Percentiles rank a stretch among this genome's conserved stretches.
These are phyloP conservation scores for Aquilaria yunnanensis DNA, from an alignment of 345 rosid genomes.

Conservation along the genomic window DNA sequence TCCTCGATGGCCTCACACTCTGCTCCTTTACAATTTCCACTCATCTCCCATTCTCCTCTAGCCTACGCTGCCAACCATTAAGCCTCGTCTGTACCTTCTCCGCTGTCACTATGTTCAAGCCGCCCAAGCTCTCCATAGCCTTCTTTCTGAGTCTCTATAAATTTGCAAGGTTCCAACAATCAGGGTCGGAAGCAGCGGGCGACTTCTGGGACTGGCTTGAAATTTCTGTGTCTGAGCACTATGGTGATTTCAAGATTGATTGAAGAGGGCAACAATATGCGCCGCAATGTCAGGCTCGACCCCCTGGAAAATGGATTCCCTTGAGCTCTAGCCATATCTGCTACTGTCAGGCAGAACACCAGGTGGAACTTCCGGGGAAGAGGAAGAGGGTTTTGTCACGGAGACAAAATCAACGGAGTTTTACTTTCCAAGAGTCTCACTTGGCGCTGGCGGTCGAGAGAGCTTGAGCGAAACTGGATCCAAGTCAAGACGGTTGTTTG, in stretches of 20 bases:
- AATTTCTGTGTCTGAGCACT: slow-evolving; percentile 83
- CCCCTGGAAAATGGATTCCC: slow-evolving; percentile 69
- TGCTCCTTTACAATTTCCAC: no score
- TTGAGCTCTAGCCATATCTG: slow-evolving; percentile 91
- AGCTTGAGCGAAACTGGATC: slow-evolving; percentile 53
- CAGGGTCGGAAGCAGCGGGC: slow-evolving; percentile 34
- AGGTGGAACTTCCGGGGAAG: slow-evolving; percentile 28
- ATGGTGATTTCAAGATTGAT: slow-evolving; percentile 40
- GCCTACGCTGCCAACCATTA: no score
- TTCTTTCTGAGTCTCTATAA: no score
- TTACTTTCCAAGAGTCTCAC: slow-evolving; percentile 82
- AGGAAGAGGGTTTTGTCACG: slow-evolving; percentile 41
- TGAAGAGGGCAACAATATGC: slow-evolving; percentile 24
- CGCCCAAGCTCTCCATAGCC: no score
- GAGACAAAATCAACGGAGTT: slow-evolving; percentile 82
- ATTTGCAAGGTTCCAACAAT: not conserved
- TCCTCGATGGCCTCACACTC: no score
- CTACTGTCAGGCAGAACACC: slow-evolving; percentile 57
- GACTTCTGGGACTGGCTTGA: slow-evolving; percentile 49
- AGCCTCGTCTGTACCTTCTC: no score
- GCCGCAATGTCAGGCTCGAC: slow-evolving; percentile 25
- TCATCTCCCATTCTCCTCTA: no score
- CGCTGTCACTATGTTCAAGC: no score
- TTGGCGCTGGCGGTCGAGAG: slow-evolving; percentile 38
- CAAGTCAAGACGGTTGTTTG: slow-evolving; percentile 50